phyloP scores from a whole-genome alignment of 192 early-diverging fungal species.

The Mortierella hygrophila region DNA sequence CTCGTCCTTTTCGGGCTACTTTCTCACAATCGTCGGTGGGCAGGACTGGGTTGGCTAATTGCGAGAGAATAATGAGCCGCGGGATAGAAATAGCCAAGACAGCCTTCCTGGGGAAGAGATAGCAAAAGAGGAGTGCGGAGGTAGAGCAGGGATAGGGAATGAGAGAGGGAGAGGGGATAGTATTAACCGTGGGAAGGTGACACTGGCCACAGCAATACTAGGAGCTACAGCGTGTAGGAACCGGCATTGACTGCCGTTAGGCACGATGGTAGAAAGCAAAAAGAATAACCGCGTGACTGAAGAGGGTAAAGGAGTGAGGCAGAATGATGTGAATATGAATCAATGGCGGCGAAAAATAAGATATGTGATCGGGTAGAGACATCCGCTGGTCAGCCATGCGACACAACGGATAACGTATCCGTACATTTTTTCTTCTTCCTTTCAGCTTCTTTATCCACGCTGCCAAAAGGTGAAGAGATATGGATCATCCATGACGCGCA shows the following conservation, averaged over 20 bases:
- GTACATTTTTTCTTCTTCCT: no score
- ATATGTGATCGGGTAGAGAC: no score
- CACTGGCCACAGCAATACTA: not conserved
- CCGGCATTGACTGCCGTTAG: no score
- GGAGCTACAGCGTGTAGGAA: not conserved
- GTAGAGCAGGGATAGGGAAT: not conserved
- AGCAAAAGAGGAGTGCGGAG: not conserved
- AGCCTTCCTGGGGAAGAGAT: not conserved
- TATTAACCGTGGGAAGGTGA: not conserved
- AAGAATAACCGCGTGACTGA: no score
- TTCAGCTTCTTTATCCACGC: not conserved
- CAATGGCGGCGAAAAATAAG: no score
- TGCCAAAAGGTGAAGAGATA: not conserved
- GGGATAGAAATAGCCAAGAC: conserved; percentile 5
- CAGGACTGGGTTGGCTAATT: not conserved
- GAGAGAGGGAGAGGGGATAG: not conserved
- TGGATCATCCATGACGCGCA: not conserved
- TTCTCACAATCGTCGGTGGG: not conserved
- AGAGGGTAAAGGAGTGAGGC: no score
- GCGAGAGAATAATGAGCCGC: conserved; percentile 4
- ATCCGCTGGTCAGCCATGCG: no score
- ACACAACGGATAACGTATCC: not conserved
- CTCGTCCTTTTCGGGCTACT: no score
- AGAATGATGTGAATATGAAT: no score
- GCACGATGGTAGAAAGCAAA: no score